Percentiles rank a stretch among this genome's conserved stretches.
Evolutionary conservation across 768 basidiomycete species (phyloP).

Genomic region (Erythrobasidium yunnanense): DNA sequence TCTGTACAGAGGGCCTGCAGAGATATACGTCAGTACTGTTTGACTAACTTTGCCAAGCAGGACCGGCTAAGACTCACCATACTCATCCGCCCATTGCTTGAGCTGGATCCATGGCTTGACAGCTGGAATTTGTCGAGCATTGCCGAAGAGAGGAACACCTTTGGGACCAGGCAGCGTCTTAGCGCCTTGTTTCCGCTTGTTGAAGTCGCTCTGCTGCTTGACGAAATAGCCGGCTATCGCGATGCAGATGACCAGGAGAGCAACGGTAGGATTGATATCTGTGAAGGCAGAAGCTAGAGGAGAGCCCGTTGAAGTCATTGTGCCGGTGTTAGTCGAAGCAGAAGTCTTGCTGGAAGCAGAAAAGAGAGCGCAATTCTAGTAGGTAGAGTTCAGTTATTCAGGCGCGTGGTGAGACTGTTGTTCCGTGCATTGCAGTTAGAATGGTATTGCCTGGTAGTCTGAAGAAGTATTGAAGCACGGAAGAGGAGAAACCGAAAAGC

Average conservation of each 20-base stretch:
- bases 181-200: slow-evolving; percentile 10
- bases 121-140: slow-evolving; percentile 34
- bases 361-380: too few relatives aligned
- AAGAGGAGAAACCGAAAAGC: too few relatives aligned
- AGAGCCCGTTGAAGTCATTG: not conserved
- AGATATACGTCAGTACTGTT: not conserved
- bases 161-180: slow-evolving; percentile 15
- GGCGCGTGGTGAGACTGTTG: too few relatives aligned
- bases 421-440: too few relatives aligned
- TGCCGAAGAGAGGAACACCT: slow-evolving; percentile 32
- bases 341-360: too few relatives aligned
- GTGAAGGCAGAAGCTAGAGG: slow-evolving; percentile 3
- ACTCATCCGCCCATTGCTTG: slow-evolving; percentile 34
- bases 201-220: slow-evolving; percentile 23
- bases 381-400: too few relatives aligned
- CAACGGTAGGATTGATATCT: slow-evolving; percentile 3
- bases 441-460: too few relatives aligned
- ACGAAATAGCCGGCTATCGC: slow-evolving; percentile 21
- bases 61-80: slow-evolving; percentile 15
- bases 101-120: slow-evolving; percentile 34
- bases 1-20: slow-evolving; percentile 33
- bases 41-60: not conserved
- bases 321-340: too few relatives aligned
- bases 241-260: slow-evolving; percentile 1
- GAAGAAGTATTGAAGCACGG: too few relatives aligned